Evolutionary conservation across 352 stramenopile species (phyloP).

Genomic region (Chrysophaeum taylorii): DNA sequence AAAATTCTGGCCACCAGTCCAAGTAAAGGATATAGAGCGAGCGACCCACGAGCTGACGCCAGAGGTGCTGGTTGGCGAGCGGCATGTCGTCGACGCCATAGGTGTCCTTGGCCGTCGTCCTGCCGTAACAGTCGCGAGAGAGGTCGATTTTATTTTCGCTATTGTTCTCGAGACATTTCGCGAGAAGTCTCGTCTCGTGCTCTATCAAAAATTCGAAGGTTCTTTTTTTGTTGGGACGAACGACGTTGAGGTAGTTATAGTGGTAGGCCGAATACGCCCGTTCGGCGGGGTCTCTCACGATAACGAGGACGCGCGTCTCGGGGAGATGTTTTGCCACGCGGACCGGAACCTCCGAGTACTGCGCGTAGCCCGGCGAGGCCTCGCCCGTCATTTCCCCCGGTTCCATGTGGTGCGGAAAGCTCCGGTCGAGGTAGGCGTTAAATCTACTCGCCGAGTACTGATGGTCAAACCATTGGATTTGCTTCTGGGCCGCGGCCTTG

Average conservation of each 20-base stretch:
- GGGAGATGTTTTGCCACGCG: not conserved
- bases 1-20: slow-evolving; percentile 50
- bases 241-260: slow-evolving; percentile 49
- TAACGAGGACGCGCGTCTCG: slow-evolving; percentile 33
- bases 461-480: slow-evolving; percentile 51
- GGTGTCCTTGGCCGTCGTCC: not conserved
- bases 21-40: slow-evolving; percentile 44
- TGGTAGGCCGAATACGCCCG: slow-evolving; percentile 43
- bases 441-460: not conserved
- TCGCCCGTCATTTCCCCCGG: slow-evolving; percentile 43
- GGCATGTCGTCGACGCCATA: slow-evolving; percentile 23
- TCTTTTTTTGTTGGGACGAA: not conserved
- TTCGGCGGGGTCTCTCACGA: slow-evolving; percentile 45
- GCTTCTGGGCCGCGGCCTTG: slow-evolving; percentile 39
- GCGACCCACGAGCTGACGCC: slow-evolving; percentile 45
- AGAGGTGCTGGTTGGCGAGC: slow-evolving; percentile 38
- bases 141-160: slow-evolving; percentile 4
- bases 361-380: slow-evolving; percentile 47
- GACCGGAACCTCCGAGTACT: not conserved
- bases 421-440: slow-evolving; percentile 10
- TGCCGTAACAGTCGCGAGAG: not conserved
- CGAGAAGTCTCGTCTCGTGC: not conserved
- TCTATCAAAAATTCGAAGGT: not conserved
- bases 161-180: not conserved
- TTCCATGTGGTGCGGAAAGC: slow-evolving; percentile 1